Percentiles rank a stretch among this genome's conserved stretches.
Evolutionary conservation across 2,329 filamentous ascomycete species (phyloP).

Genomic region (Ophiocordyceps camponoti-leonardi): DNA sequence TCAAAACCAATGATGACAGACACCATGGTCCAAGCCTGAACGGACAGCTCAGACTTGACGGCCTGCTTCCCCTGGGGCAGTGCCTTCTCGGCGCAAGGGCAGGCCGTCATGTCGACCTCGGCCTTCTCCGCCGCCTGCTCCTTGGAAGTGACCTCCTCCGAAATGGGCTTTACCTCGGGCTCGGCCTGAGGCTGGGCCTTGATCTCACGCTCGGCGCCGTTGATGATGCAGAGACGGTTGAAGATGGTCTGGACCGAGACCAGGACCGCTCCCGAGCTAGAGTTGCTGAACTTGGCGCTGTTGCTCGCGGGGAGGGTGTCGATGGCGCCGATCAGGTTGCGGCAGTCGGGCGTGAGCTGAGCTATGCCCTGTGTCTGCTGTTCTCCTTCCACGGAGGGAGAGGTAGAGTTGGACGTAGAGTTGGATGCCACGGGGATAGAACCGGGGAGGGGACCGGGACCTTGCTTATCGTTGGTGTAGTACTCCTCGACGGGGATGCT

Average conservation of each 20-base stretch:
- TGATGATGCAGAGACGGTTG: neutral
- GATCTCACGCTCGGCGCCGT: neutral
- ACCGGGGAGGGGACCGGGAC: neutral
- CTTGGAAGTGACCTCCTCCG: neutral
- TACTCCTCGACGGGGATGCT: neutral
- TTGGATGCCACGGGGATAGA: neutral
- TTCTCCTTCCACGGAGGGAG: neutral
- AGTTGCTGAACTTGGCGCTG: neutral
- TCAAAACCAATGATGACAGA: neutral
- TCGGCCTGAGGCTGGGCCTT: neutral
- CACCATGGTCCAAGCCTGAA: neutral
- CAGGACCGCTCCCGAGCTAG: neutral
- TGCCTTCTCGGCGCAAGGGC: neutral
- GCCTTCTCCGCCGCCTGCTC: neutral
- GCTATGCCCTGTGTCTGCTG: neutral
- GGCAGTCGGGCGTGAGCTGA: neutral
- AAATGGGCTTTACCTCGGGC: neutral
- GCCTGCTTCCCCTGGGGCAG: neutral
- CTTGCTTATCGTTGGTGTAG: neutral
- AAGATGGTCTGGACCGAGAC: neutral
- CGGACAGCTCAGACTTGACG: neutral
- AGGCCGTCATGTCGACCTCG: neutral
- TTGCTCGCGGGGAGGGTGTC: neutral
- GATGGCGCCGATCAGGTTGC: neutral
- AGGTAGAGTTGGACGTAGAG: neutral